phyloP scores from a whole-genome alignment of 2,329 filamentous ascomycete genomes.

The Beauveria bassiana region DNA sequence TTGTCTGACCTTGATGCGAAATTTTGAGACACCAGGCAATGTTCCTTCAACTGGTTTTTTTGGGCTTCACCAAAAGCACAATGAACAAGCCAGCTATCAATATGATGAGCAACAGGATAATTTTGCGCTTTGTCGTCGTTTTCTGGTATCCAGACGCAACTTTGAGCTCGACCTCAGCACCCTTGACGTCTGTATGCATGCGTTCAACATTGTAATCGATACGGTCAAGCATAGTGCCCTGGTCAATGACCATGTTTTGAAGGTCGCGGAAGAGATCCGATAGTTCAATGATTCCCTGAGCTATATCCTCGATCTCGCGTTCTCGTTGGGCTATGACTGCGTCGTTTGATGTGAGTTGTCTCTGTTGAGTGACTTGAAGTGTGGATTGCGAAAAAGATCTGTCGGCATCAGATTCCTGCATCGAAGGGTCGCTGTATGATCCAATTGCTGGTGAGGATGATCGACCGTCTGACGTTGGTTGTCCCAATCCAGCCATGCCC shows the following conservation, averaged over 20 bases:
- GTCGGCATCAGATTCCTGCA: constrained; percentile 91
- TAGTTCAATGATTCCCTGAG: constrained; percentile 94
- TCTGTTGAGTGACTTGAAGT: constrained; percentile 69
- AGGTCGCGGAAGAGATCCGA: constrained; percentile 95
- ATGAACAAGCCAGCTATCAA: constrained; percentile 84
- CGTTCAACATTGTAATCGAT: constrained; percentile 98
- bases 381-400: constrained; percentile 86
- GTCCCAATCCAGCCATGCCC: constrained; percentile 55
- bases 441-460: constrained; percentile 41
- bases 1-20: neutral
- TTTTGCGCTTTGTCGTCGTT: constrained; percentile 81
- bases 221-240: constrained; percentile 84
- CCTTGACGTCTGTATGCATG: constrained; percentile 90
- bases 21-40: neutral
- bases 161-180: constrained; percentile 83
- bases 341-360: constrained; percentile 67
- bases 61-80: constrained; percentile 72
- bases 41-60: constrained; percentile 31
- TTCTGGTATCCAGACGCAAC: constrained; percentile 85
- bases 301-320: constrained; percentile 94
- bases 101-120: constrained; percentile 80
- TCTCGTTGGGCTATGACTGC: constrained; percentile 83
- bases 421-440: constrained; percentile 71
- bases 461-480: constrained; percentile 44
- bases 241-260: constrained; percentile 90